Evolutionary conservation across 345 rosid species (phyloP).

Genomic region (Reutealis trisperma): DNA sequence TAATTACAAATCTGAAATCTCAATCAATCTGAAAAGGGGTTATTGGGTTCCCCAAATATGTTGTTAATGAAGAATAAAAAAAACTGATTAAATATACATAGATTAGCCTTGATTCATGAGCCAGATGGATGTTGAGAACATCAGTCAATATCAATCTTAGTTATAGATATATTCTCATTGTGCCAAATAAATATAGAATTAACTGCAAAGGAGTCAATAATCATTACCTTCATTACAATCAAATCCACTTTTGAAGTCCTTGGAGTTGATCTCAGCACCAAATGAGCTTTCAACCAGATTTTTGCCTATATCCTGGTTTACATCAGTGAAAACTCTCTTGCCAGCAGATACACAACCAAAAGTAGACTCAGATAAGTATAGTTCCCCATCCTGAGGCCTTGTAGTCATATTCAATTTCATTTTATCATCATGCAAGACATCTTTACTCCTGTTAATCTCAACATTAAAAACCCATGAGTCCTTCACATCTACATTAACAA

Average conservation of each 20-base stretch:
- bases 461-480: conserved; percentile 23
- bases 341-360: conserved; percentile 26
- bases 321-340: conserved; percentile 24
- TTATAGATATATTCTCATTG: background rate
- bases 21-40: background rate
- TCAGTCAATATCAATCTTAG: background rate
- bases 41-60: background rate
- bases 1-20: conserved; percentile 9
- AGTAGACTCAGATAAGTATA: conserved; percentile 28
- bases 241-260: conserved; percentile 20
- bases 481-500: conserved; percentile 10
- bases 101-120: background rate
- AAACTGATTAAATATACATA: background rate
- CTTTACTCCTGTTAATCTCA: conserved; percentile 29
- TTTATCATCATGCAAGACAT: conserved; percentile 33
- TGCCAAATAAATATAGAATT: background rate
- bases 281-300: conserved; percentile 26
- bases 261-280: conserved; percentile 17
- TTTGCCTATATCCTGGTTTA: conserved; percentile 20
- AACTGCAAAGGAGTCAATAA: background rate
- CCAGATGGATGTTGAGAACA: background rate
- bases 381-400: conserved; percentile 29
- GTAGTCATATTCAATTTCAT: conserved; percentile 19
- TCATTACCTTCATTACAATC: conserved; percentile 45
- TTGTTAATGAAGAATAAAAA: background rate